Conservation (phyloP, 2,329 filamentous ascomycete species). For the Cladophialophora bantiana region DNA sequence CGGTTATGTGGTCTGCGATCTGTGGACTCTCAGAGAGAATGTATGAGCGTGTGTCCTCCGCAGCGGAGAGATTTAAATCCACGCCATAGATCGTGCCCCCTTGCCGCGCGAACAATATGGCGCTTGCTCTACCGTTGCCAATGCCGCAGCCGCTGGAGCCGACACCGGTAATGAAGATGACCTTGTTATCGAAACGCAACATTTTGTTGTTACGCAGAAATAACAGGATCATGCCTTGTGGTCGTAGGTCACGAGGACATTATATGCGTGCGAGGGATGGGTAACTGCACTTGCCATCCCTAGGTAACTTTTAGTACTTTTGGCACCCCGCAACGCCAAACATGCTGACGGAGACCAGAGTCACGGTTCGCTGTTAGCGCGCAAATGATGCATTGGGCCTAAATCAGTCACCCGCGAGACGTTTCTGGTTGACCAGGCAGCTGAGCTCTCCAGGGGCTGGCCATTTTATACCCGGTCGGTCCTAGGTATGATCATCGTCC, state of each 20-base stretch:
- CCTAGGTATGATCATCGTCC: too few relatives aligned
- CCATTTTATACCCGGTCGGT: too few relatives aligned
- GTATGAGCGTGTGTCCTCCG: background rate
- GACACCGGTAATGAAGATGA: background rate
- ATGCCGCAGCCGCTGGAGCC: background rate
- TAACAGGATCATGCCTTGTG: background rate
- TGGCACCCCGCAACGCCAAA: background rate
- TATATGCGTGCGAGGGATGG: background rate
- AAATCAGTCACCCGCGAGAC: too few relatives aligned
- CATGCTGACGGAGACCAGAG: background rate
- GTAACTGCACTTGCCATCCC: background rate
- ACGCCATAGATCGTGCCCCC: background rate
- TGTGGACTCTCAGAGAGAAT: background rate
- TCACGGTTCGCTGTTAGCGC: too few relatives aligned
- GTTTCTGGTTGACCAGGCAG: too few relatives aligned
- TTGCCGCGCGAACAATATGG: background rate
- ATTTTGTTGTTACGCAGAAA: background rate
- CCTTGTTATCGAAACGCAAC: background rate
- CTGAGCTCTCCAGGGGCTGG: too few relatives aligned
- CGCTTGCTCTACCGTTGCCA: background rate
- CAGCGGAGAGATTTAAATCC: background rate
- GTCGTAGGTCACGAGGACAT: background rate
- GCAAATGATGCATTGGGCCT: too few relatives aligned
- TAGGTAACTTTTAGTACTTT: slow-evolving; percentile 3
- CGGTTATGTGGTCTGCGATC: background rate